A percentile compares a stretch with the other conserved stretches of the same genome.
phyloP scores from a whole-genome alignment of 371 early-diverging fungal species.

The Racocetra persica region DNA sequence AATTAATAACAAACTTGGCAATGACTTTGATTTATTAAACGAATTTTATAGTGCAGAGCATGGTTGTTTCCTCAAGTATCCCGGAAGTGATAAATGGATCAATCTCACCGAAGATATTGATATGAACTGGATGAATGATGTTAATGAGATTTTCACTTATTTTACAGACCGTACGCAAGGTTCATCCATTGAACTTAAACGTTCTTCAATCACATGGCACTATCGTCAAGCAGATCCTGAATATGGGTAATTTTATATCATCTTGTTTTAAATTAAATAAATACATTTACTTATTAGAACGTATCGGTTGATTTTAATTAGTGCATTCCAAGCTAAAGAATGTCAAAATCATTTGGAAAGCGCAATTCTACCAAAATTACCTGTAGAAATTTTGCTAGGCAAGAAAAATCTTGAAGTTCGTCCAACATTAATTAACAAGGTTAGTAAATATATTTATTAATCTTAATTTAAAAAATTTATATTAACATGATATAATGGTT shows the following conservation, averaged over 20 bases:
- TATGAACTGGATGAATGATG: slow-evolving; percentile 87
- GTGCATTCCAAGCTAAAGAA: slow-evolving; percentile 86
- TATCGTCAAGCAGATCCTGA: slow-evolving; percentile 89
- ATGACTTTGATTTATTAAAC: no score
- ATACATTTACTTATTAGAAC: background rate
- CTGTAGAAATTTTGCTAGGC: slow-evolving; percentile 93
- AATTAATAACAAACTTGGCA: no score
- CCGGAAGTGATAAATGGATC: slow-evolving; percentile 70
- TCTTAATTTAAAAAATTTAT: background rate
- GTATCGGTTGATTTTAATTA: slow-evolving; percentile 23
- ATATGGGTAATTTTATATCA: slow-evolving; percentile 62
- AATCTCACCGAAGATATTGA: slow-evolving; percentile 83
- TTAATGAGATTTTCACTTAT: slow-evolving; percentile 84
- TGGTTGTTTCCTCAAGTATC: slow-evolving; percentile 71
- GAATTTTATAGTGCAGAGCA: slow-evolving; percentile 67
- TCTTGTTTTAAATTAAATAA: slow-evolving; percentile 8
- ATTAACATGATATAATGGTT: background rate
- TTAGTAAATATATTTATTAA: background rate
- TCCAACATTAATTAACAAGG: slow-evolving; percentile 77
- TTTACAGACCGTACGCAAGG: slow-evolving; percentile 91
- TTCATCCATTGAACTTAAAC: slow-evolving; percentile 88
- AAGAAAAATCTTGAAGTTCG: slow-evolving; percentile 97
- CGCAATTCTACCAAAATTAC: slow-evolving; percentile 86
- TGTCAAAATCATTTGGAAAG: slow-evolving; percentile 91
- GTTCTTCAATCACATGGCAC: slow-evolving; percentile 89